These are phyloP conservation scores for Hymenoscyphus repandus DNA, from an alignment of 2,329 filamentous ascomycete species.

Conservation along the genomic window DNA sequence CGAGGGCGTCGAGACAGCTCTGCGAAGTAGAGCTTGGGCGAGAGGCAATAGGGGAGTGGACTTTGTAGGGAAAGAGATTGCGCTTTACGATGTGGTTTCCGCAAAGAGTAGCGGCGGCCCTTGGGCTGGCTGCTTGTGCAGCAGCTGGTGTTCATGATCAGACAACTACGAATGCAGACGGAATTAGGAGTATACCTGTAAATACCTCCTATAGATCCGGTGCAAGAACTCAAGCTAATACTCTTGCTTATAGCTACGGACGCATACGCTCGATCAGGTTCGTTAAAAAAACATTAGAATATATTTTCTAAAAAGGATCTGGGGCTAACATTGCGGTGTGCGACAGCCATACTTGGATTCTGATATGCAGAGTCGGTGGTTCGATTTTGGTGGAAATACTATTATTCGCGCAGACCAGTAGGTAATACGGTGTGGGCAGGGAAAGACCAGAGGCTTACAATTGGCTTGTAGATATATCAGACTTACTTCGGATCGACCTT, in stretches of 20 bases:
- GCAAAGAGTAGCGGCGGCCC: background rate
- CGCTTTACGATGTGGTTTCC: no score
- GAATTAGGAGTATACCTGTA: conserved; percentile 62
- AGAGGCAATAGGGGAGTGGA: conserved; percentile 5
- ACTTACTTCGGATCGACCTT: conserved; percentile 83
- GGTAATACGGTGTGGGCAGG: conserved; percentile 26
- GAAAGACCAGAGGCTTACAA: conserved; percentile 23
- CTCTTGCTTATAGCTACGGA: conserved; percentile 59
- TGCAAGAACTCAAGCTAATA: conserved; percentile 16
- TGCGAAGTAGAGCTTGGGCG: background rate
- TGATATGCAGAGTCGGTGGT: conserved; percentile 98
- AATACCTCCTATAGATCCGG: conserved; percentile 27
- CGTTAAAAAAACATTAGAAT: conserved; percentile 31
- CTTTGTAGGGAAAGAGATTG: background rate
- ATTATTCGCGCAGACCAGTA: conserved; percentile 71
- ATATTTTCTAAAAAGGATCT: background rate
- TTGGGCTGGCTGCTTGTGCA: background rate
- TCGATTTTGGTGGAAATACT: conserved; percentile 95
- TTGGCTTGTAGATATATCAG: conserved; percentile 69
- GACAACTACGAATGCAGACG: conserved; percentile 33
- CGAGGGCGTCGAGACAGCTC: background rate
- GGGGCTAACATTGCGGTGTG: background rate
- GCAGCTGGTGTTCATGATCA: conserved; percentile 29
- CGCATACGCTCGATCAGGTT: conserved; percentile 78
- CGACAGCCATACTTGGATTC: conserved; percentile 89